Percentiles rank a stretch among this genome's conserved stretches.
Conservation (phyloP, 345 rosid species). For the Salix suchowensis region DNA sequence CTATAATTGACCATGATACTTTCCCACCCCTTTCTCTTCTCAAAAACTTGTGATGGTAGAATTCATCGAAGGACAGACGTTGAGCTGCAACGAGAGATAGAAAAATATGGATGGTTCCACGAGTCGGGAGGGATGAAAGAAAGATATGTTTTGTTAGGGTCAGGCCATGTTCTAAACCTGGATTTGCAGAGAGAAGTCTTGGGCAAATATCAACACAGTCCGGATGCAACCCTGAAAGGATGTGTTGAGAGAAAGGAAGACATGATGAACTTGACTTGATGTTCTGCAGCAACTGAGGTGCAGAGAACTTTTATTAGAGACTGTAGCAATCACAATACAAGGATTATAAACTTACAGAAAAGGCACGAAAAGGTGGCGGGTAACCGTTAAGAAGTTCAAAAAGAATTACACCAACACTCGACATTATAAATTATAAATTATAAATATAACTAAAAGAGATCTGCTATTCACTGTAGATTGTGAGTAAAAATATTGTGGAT, state of each 20-base stretch:
- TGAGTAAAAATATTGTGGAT: too few species aligned
- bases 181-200: slow-evolving; percentile 53
- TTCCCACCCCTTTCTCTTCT: slow-evolving; percentile 12
- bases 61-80: slow-evolving; percentile 45
- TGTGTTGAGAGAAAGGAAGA: slow-evolving; percentile 55
- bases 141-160: neutral
- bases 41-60: slow-evolving; percentile 41
- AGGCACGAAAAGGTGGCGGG: slow-evolving; percentile 46
- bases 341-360: neutral
- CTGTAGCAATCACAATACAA: neutral
- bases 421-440: too few species aligned
- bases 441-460: too few species aligned
- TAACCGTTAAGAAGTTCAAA: slow-evolving; percentile 68
- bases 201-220: slow-evolving; percentile 61
- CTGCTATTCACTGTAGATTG: too few species aligned
- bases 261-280: slow-evolving; percentile 37
- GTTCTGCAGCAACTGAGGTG: slow-evolving; percentile 39
- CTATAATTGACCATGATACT: neutral
- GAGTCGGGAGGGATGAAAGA: neutral
- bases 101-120: neutral
- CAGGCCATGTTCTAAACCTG: slow-evolving; percentile 33
- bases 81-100: slow-evolving; percentile 26
- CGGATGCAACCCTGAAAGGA: slow-evolving; percentile 41
- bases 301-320: neutral
- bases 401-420: slow-evolving; percentile 63